Conservation (phyloP, 108 stramenopile genomes). For the Cylindrotheca fusiformis region DNA sequence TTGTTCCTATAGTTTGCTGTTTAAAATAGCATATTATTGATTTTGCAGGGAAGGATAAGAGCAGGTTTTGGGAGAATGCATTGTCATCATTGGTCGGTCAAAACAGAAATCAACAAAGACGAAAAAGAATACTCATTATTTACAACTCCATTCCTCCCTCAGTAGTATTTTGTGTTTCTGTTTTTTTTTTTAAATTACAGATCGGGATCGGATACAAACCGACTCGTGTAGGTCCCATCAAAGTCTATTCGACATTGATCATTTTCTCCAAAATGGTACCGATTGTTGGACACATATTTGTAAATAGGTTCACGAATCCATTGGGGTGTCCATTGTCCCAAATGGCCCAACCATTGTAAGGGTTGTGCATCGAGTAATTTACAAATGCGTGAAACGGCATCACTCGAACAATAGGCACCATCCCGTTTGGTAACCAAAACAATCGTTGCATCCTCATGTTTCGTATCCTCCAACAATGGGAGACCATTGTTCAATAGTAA, state of each 20-base stretch:
- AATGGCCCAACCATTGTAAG: constrained; percentile 9
- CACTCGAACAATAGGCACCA: constrained; percentile 17
- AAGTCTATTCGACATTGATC: constrained; percentile 62
- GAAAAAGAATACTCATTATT: too few species aligned
- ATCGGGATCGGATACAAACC: constrained; percentile 47
- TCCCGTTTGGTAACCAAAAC: constrained; percentile 14
- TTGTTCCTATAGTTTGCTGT: too few species aligned
- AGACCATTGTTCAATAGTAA: constrained; percentile 29
- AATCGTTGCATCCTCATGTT: constrained; percentile 9
- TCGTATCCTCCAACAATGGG: constrained; percentile 6
- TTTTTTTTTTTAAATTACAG: too few species aligned
- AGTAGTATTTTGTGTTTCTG: too few species aligned
- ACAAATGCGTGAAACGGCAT: constrained; percentile 29
- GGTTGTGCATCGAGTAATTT: constrained; percentile 5
- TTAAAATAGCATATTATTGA: too few species aligned
- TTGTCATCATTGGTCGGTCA: too few species aligned
- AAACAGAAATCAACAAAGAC: too few species aligned
- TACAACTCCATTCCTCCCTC: too few species aligned
- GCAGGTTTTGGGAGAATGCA: too few species aligned
- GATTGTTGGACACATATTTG: constrained; percentile 46
- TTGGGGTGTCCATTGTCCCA: constrained; percentile 37
- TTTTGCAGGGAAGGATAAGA: too few species aligned
- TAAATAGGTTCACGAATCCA: constrained; percentile 55
- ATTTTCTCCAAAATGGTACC: constrained; percentile 46
- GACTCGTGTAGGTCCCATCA: constrained; percentile 29